phyloP scores from a whole-genome alignment of 768 basidiomycete genomes.

The Tricholomella constricta region DNA sequence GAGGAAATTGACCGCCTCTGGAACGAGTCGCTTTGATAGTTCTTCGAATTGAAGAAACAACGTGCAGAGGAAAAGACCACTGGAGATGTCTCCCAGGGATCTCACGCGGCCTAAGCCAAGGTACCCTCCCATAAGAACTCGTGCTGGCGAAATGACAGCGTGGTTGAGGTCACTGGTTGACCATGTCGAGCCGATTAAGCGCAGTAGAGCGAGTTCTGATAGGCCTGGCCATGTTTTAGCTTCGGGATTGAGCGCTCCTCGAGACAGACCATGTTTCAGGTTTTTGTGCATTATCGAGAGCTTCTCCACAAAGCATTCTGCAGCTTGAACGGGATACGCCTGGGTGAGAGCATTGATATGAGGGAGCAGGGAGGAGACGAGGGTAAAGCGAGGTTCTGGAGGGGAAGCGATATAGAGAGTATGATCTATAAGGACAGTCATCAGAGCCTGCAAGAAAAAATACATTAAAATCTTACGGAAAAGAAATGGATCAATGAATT shows the following conservation, averaged over 20 bases:
- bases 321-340: conserved; percentile 79
- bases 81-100: conserved; percentile 70
- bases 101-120: conserved; percentile 83
- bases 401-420: conserved; percentile 73
- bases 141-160: conserved; percentile 81
- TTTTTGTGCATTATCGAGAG: conserved; percentile 93
- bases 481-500: conserved; percentile 15
- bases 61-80: conserved; percentile 88
- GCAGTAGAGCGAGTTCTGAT: conserved; percentile 79
- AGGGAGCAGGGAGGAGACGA: conserved; percentile 68
- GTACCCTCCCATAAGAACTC: conserved; percentile 89
- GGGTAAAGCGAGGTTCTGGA: conserved; percentile 57
- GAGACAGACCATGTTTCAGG: conserved; percentile 76
- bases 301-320: conserved; percentile 79
- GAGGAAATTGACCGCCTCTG: conserved; percentile 87
- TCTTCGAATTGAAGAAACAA: conserved; percentile 83
- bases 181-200: conserved; percentile 83
- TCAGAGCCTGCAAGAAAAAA: conserved; percentile 55
- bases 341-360: conserved; percentile 80
- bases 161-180: conserved; percentile 95
- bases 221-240: conserved; percentile 89
- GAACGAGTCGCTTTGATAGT: conserved; percentile 83
- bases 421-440: conserved; percentile 84
- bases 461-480: neutral
- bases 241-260: conserved; percentile 57